phyloP scores from a whole-genome alignment of 176 grass and related monocot genomes.

The Aegilops umbellulata region DNA sequence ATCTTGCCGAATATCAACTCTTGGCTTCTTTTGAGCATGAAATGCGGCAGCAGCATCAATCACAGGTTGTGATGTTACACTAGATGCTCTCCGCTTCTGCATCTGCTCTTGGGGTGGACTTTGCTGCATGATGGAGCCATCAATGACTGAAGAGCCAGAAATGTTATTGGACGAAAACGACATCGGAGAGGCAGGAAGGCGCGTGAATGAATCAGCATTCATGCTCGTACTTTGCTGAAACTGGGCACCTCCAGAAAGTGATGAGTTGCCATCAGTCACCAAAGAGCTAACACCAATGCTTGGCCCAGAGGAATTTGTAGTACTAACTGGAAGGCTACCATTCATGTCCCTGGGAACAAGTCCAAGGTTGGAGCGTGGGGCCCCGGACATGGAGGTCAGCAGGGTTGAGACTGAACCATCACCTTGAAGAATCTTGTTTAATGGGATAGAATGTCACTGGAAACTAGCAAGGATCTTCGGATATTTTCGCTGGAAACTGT shows the following conservation, averaged over 20 bases:
- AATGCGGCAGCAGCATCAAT: constrained; percentile 29
- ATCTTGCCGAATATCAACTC: constrained; percentile 63
- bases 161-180: constrained; percentile 99
- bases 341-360: constrained; percentile 57
- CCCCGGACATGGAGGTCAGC: constrained; percentile 50
- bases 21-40: constrained; percentile 80
- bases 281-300: constrained; percentile 90
- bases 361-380: constrained; percentile 50
- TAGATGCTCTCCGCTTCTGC: constrained; percentile 74
- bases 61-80: constrained; percentile 80
- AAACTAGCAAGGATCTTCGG: constrained; percentile 11
- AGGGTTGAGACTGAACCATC: constrained; percentile 42
- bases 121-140: constrained; percentile 86
- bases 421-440: constrained; percentile 29
- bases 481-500: constrained; percentile 12
- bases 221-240: constrained; percentile 85
- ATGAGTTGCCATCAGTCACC: constrained; percentile 88
- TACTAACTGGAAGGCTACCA: constrained; percentile 46
- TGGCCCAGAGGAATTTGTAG: constrained; percentile 77
- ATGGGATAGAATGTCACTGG: constrained; percentile 9
- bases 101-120: constrained; percentile 71
- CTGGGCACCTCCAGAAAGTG: constrained; percentile 75
- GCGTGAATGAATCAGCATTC: constrained; percentile 86
- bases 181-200: constrained; percentile 93
- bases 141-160: constrained; percentile 89